phyloP scores from a whole-genome alignment of 306 rosid genomes.

The Sesbania bispinosa region DNA sequence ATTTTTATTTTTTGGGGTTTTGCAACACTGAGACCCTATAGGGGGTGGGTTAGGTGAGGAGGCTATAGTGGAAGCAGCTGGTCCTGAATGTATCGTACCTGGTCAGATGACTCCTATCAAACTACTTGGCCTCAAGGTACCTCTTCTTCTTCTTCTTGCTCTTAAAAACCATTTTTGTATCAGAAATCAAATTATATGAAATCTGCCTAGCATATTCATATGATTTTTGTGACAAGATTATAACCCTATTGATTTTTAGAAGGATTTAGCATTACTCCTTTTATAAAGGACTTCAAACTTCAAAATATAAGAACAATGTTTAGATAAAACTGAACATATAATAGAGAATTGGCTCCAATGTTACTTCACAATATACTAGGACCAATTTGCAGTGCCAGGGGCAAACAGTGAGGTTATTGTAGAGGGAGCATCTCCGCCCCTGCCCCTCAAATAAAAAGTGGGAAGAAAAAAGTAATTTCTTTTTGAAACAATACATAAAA shows the following conservation, averaged over 20 bases:
- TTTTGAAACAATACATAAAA: no score
- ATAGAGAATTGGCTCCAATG: background rate
- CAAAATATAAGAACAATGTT: background rate
- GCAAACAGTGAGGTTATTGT: background rate
- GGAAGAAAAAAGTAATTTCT: background rate
- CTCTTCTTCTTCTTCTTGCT: background rate
- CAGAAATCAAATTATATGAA: background rate
- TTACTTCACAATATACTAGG: background rate
- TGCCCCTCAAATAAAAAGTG: background rate
- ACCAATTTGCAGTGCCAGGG: background rate
- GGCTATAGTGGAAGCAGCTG: slow-evolving; percentile 90
- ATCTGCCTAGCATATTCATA: background rate
- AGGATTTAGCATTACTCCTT: background rate
- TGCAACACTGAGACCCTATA: slow-evolving; percentile 70
- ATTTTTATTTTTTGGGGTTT: background rate
- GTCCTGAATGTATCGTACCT: slow-evolving; percentile 90
- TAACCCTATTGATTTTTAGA: background rate
- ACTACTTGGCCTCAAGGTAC: slow-evolving; percentile 84
- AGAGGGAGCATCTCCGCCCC: background rate
- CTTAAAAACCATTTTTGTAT: background rate
- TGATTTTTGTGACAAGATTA: background rate
- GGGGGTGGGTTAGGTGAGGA: slow-evolving; percentile 71
- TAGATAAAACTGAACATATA: background rate
- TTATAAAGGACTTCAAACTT: background rate
- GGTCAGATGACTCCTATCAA: slow-evolving; percentile 67